These are phyloP conservation scores for Coemansia sp. DNA, from an alignment of 192 early-diverging fungal genomes.

Conservation along the genomic window DNA sequence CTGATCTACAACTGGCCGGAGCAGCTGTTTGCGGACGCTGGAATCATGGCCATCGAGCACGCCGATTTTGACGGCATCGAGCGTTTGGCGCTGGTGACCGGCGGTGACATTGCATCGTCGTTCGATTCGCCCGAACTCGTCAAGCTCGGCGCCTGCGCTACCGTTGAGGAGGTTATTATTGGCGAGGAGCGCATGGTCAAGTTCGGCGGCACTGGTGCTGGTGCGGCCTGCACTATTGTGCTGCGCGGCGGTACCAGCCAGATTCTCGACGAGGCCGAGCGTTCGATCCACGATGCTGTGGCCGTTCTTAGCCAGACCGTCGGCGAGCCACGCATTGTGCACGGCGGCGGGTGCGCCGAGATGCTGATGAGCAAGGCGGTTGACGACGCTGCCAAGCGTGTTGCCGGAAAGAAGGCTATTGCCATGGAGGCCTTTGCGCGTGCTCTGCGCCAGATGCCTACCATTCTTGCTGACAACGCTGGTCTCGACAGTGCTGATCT, in stretches of 20 bases:
- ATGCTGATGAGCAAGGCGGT: slow-evolving; percentile 97
- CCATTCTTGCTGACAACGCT: slow-evolving; percentile 95
- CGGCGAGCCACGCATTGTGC: slow-evolving; percentile 87
- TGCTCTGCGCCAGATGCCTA: slow-evolving; percentile 94
- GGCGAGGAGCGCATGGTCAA: slow-evolving; percentile 98
- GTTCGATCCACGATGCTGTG: slow-evolving; percentile 95
- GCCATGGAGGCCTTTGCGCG: slow-evolving; percentile 94
- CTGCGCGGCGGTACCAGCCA: slow-evolving; percentile 94
- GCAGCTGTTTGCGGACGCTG: slow-evolving; percentile 96
- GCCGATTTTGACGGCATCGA: slow-evolving; percentile 99
- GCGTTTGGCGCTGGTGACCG: slow-evolving; percentile 93
- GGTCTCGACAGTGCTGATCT: slow-evolving; percentile 95
- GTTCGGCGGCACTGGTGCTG: slow-evolving; percentile 92
- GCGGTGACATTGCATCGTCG: slow-evolving; percentile 97
- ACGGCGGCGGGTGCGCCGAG: slow-evolving; percentile 96
- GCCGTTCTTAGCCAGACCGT: slow-evolving; percentile 95
- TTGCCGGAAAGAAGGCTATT: slow-evolving; percentile 92
- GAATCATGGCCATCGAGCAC: slow-evolving; percentile 96
- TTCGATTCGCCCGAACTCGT: slow-evolving; percentile 98
- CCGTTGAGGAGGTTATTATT: slow-evolving; percentile 98
- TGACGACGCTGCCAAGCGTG: slow-evolving; percentile 87
- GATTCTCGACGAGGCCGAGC: slow-evolving; percentile 95
- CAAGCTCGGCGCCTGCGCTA: slow-evolving; percentile 89
- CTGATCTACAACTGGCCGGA: slow-evolving; percentile 99
- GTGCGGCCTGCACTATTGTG: slow-evolving; percentile 97